Conservation (phyloP, 352 stramenopile genomes). For the Pythium myriotylum region DNA sequence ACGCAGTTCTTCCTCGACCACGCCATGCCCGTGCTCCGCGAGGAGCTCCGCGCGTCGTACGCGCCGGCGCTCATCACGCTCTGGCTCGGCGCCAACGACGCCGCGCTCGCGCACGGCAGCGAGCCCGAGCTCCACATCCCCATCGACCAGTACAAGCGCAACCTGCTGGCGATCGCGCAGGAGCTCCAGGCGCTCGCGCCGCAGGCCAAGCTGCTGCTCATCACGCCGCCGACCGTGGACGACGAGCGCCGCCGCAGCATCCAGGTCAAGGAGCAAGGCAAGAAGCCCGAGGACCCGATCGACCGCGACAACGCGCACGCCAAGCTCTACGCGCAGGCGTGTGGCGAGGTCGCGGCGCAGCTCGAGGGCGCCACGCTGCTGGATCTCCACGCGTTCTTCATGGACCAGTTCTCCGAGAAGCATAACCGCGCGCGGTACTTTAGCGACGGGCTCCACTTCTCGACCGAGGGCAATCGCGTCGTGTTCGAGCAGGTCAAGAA, state of each 20-base stretch:
- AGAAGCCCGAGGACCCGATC: slow-evolving; percentile 1
- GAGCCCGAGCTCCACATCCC: slow-evolving; percentile 47
- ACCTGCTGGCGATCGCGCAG: slow-evolving; percentile 41
- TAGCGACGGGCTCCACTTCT: slow-evolving; percentile 30
- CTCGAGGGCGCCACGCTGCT: slow-evolving; percentile 21
- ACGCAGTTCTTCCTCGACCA: slow-evolving; percentile 38
- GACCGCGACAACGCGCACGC: slow-evolving; percentile 24
- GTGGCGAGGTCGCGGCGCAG: background rate
- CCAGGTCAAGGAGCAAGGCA: background rate
- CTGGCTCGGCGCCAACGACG: slow-evolving; percentile 63
- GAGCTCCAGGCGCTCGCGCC: slow-evolving; percentile 28
- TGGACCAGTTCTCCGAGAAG: slow-evolving; percentile 12
- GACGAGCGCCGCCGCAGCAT: slow-evolving; percentile 20
- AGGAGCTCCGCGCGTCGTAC: slow-evolving; percentile 33
- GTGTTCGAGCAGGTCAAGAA: slow-evolving; percentile 20
- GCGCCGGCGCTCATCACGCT: slow-evolving; percentile 42
- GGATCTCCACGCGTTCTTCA: slow-evolving; percentile 21
- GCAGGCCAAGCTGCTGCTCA: slow-evolving; percentile 47
- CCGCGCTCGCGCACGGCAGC: slow-evolving; percentile 38
- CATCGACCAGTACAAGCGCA: slow-evolving; percentile 45
- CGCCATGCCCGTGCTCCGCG: slow-evolving; percentile 32
- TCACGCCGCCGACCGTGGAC: slow-evolving; percentile 54
- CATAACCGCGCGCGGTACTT: slow-evolving; percentile 8
- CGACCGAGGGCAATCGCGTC: slow-evolving; percentile 19
- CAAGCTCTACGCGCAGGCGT: slow-evolving; percentile 9